These are phyloP conservation scores for Cordyceps cateniannulata DNA, from an alignment of 2,329 filamentous ascomycete genomes.

Conservation along the genomic window DNA sequence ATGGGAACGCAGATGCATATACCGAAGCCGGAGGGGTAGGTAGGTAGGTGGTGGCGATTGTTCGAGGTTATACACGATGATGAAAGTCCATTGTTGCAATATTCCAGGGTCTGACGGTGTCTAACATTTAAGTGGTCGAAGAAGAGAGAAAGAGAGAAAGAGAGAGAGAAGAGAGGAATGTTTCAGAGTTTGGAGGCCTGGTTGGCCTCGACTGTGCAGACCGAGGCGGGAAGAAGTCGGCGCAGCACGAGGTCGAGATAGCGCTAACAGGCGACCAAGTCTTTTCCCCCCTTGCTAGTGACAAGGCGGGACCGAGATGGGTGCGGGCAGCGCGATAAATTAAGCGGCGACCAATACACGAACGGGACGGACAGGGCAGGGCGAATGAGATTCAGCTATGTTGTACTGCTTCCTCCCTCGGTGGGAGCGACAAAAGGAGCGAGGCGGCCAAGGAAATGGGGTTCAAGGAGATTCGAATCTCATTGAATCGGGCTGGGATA, in stretches of 20 bases:
- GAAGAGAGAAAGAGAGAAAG: neutral
- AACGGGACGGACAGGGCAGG: no score
- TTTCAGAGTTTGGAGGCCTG: neutral
- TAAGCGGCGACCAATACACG: conserved; percentile 1
- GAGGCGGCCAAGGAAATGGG: neutral
- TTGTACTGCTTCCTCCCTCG: neutral
- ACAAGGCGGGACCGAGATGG: no score
- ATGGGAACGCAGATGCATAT: neutral
- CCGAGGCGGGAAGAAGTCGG: neutral
- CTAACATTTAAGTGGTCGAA: neutral
- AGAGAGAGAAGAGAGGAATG: neutral
- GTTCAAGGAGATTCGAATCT: neutral
- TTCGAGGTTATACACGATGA: neutral
- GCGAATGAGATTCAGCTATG: neutral
- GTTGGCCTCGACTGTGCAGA: neutral
- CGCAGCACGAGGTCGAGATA: conserved; percentile 4
- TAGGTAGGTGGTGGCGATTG: neutral
- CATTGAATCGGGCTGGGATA: neutral
- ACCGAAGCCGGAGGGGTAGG: neutral
- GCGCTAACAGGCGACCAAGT: neutral
- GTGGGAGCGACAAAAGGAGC: neutral
- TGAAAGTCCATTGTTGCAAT: neutral
- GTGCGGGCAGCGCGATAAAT: no score
- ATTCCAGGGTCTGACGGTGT: neutral
- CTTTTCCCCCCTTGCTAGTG: neutral